Evolutionary conservation across 2,329 filamentous ascomycete species (phyloP).

Genomic region (Talaromyces sp.): DNA sequence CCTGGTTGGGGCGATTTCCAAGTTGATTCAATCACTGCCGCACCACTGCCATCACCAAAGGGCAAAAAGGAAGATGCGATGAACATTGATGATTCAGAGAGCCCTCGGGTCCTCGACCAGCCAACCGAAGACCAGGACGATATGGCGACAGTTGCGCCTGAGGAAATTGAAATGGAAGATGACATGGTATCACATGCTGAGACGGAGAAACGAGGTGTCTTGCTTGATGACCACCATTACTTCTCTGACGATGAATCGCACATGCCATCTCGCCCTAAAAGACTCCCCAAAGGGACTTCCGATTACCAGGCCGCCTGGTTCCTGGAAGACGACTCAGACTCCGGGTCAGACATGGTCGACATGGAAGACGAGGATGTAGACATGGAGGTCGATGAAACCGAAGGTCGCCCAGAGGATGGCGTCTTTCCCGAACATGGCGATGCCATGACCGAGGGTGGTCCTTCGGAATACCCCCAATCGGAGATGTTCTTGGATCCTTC

Average conservation of each 20-base stretch:
- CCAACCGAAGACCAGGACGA: constrained; percentile 80
- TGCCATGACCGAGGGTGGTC: constrained; percentile 67
- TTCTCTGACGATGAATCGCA: constrained; percentile 81
- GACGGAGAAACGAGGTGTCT: constrained; percentile 71
- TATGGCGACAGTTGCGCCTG: constrained; percentile 76
- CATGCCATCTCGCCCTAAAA: constrained; percentile 60
- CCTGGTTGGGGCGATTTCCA: constrained; percentile 94
- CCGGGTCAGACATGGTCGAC: constrained; percentile 80
- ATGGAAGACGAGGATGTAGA: constrained; percentile 58
- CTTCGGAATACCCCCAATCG: constrained; percentile 88
- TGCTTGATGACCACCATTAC: constrained; percentile 96
- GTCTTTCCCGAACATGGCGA: constrained; percentile 53
- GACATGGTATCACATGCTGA: constrained; percentile 50
- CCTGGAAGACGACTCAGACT: constrained; percentile 73
- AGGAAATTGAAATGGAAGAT: constrained; percentile 75
- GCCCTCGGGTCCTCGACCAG: constrained; percentile 55
- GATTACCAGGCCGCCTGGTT: constrained; percentile 95
- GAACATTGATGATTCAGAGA: constrained; percentile 58
- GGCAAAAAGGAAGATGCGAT: constrained; percentile 58
- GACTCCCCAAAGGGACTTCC: constrained; percentile 84
- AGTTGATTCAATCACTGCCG: constrained; percentile 79
- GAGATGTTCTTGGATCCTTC: constrained; percentile 81
- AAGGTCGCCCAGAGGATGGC: constrained; percentile 75
- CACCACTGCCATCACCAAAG: constrained; percentile 58
- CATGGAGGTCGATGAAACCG: constrained; percentile 47